phyloP scores from a whole-genome alignment of 148 eudicot genomes.

The Euryodendron excelsum region DNA sequence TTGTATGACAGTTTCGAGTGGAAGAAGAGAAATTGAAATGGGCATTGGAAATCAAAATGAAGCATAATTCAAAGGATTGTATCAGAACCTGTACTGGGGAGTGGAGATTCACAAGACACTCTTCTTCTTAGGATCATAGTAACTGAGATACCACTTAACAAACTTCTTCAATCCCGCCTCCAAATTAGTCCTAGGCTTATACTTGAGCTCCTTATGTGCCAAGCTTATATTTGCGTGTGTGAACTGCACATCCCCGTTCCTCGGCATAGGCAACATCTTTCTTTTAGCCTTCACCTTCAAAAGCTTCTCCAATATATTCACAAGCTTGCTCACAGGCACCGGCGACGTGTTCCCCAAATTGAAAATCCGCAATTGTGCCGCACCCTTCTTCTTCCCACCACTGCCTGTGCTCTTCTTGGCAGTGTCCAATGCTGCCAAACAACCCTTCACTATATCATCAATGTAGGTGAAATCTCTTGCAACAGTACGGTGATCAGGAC shows the following conservation, averaged over 20 bases:
- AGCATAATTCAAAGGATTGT: not conserved
- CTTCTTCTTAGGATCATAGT: constrained; percentile 50
- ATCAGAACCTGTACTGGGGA: not conserved
- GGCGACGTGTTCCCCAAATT: constrained; percentile 77
- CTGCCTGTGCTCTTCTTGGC: constrained; percentile 73
- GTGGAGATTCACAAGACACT: constrained; percentile 27
- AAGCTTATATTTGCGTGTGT: constrained; percentile 70
- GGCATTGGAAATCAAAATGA: not conserved
- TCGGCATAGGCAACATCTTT: constrained; percentile 53
- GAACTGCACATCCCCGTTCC: constrained; percentile 68
- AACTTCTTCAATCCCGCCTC: constrained; percentile 74
- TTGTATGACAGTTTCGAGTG: not conserved
- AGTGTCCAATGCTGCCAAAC: constrained; percentile 68
- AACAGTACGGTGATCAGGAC: constrained; percentile 52
- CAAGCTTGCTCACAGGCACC: constrained; percentile 53
- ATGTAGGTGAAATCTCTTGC: constrained; percentile 78
- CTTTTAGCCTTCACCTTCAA: constrained; percentile 59
- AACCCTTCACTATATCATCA: constrained; percentile 78
- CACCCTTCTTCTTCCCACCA: constrained; percentile 65
- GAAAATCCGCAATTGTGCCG: constrained; percentile 58
- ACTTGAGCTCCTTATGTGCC: constrained; percentile 60
- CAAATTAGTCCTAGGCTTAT: constrained; percentile 63
- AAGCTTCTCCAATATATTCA: constrained; percentile 61
- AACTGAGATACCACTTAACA: constrained; percentile 62
- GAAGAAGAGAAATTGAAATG: not conserved